Percentiles rank a stretch among this genome's conserved stretches.
Conservation (phyloP, 768 basidiomycete species). For the Dendrothele bispora region DNA sequence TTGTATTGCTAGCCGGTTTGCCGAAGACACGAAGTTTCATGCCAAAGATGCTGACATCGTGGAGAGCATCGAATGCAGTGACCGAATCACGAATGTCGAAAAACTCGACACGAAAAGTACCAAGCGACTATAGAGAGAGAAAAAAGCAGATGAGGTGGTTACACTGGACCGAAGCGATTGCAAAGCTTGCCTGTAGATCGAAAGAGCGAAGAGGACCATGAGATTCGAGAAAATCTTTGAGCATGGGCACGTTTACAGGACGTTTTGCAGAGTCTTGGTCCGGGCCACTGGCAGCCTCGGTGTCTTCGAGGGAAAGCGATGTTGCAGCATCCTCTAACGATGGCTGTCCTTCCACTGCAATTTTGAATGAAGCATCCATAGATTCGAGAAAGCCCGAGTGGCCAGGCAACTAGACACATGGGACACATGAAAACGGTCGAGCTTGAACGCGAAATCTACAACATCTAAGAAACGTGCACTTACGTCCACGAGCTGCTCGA, state of each 20-base stretch:
- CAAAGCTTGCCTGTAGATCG: conserved; percentile 12
- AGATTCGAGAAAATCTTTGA: conserved; percentile 33
- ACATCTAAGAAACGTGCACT: conserved; percentile 10
- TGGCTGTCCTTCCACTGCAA: conserved; percentile 39
- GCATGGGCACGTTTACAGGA: conserved; percentile 9
- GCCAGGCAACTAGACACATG: conserved; percentile 48
- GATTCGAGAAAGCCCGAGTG: conserved; percentile 46
- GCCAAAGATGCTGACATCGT: conserved; percentile 50
- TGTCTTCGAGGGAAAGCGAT: conserved; percentile 5
- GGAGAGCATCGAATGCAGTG: conserved; percentile 48
- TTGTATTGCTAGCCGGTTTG: no score
- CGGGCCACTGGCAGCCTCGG: no score
- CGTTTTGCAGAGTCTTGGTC: neutral
- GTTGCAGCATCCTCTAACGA: conserved; percentile 15
- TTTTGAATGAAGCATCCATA: conserved; percentile 51
- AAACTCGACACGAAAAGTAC: conserved; percentile 62
- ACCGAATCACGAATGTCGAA: conserved; percentile 63
- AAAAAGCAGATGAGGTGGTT: neutral
- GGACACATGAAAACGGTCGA: conserved; percentile 13
- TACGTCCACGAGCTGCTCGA: conserved; percentile 47
- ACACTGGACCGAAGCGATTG: conserved; percentile 20
- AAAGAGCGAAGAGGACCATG: conserved; percentile 35
- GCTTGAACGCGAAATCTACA: conserved; percentile 6
- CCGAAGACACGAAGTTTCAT: conserved; percentile 48
- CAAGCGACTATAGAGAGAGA: conserved; percentile 14